phyloP scores from a whole-genome alignment of 306 rosid genomes.

The Prunus davidiana region DNA sequence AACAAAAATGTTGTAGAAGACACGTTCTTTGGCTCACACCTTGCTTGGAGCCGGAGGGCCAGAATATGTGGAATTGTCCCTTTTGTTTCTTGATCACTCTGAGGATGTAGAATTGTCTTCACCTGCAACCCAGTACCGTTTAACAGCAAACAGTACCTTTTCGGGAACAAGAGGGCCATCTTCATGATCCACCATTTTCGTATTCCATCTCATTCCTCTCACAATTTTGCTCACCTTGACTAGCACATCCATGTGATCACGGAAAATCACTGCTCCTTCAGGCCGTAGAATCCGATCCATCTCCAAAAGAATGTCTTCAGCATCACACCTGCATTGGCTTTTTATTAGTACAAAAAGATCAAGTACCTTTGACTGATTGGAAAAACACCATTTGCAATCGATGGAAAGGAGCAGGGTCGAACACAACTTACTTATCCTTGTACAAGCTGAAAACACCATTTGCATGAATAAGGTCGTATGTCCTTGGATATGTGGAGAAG shows the following conservation, averaged over 20 bases:
- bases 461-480: constrained; percentile 85
- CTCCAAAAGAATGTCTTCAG: constrained; percentile 69
- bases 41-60: neutral
- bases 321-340: constrained; percentile 50
- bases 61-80: neutral
- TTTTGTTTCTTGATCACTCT: constrained; percentile 19
- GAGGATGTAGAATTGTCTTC: constrained; percentile 43
- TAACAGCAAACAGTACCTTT: constrained; percentile 71
- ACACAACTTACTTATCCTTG: constrained; percentile 49
- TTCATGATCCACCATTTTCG: constrained; percentile 72
- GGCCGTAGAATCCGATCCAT: constrained; percentile 83
- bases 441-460: constrained; percentile 73
- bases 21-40: neutral
- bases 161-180: constrained; percentile 74
- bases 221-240: constrained; percentile 49
- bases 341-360: neutral
- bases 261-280: constrained; percentile 77
- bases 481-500: constrained; percentile 90
- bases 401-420: neutral
- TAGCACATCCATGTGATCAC: constrained; percentile 56
- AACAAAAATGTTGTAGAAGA: neutral
- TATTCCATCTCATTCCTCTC: constrained; percentile 78
- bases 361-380: neutral
- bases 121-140: constrained; percentile 72
- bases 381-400: neutral